Percentiles rank a stretch among this genome's conserved stretches.
Conservation (phyloP, 2,329 filamentous ascomycete species). For the Penicillium paneum region DNA sequence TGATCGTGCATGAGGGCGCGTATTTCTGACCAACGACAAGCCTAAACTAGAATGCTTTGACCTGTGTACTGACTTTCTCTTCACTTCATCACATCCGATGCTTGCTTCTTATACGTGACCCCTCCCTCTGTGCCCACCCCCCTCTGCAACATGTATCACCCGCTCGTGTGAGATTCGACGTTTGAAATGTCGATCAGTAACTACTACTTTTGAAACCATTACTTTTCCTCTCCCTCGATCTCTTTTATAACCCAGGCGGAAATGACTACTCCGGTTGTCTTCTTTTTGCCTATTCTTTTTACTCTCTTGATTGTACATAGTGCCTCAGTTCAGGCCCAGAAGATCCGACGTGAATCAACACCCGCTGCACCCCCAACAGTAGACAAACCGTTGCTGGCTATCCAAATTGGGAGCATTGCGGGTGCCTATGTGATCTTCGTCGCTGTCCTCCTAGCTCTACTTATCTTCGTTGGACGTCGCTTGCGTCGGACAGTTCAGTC, state of each 20-base stretch:
- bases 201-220: conserved; percentile 16
- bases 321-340: conserved; percentile 9
- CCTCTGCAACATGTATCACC: conserved; percentile 21
- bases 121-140: conserved; percentile 17
- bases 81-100: conserved; percentile 31
- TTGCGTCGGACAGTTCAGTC: conserved; percentile 51
- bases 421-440: conserved; percentile 78
- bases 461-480: conserved; percentile 62
- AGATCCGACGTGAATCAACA: conserved; percentile 50
- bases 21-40: conserved; percentile 29
- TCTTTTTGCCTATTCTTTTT: conserved; percentile 56
- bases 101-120: conserved; percentile 19
- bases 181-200: conserved; percentile 22
- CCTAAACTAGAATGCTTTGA: conserved; percentile 2
- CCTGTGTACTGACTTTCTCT: conserved; percentile 6
- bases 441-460: conserved; percentile 65
- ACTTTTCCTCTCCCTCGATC: not conserved
- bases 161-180: conserved; percentile 28
- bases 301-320: conserved; percentile 49
- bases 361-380: conserved; percentile 40
- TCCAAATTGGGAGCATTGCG: conserved; percentile 78
- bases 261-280: conserved; percentile 18
- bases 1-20: conserved; percentile 27
- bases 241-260: conserved; percentile 15
- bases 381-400: conserved; percentile 66